Base-by-base conservation (phyloP, 129 eudicot species). In the Flaveria trinervia region DNA sequence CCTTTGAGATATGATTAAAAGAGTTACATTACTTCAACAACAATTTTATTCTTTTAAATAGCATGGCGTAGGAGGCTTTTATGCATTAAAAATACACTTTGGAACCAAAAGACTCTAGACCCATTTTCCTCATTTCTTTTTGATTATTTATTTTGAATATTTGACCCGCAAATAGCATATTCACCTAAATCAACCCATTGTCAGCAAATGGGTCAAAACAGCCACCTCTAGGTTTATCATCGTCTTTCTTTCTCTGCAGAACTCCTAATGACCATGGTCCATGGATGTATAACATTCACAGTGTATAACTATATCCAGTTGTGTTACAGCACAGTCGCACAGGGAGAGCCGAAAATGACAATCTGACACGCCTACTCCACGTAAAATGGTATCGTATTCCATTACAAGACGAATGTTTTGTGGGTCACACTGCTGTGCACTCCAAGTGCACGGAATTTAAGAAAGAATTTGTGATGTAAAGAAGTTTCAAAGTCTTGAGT, bases 381-480 rank as follows among this genome's bases (percentile, higher is more conserved):
- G 3, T 72, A 46, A 69, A 43, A 61, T 46, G 20, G 46, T 25
- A 65, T 46, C 52, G 73, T 67, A 65, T 30, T 22, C 39, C 18
- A 18, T 43, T 18, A 8, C 10, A 7, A 54, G 68, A 64, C 60
- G 41, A 52, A 13, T 7, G 64, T n/a, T 70, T 70, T 16, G 74
- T 73, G 79, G 83, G 83, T 52, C 83, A 41, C 16, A 52, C n/a
- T 43, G 41, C 1, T 52, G 83, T 22, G 78, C 83, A 71, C 73
- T 79, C 22, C 22, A 10, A 72, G 7, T 65, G 89, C 92, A 87
- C 87, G 72, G 83, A 85, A 83, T 83, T 85, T 87, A 79, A 90
- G 90, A 86, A 83, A 70, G 26, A 55, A 80, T 57, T 59, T 80
- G 75, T 76, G 79, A 64, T 80, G 75, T 72, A 49, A 82, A 75